phyloP scores from a whole-genome alignment of 148 eudicot genomes.

The Chenopodium quinoa region DNA sequence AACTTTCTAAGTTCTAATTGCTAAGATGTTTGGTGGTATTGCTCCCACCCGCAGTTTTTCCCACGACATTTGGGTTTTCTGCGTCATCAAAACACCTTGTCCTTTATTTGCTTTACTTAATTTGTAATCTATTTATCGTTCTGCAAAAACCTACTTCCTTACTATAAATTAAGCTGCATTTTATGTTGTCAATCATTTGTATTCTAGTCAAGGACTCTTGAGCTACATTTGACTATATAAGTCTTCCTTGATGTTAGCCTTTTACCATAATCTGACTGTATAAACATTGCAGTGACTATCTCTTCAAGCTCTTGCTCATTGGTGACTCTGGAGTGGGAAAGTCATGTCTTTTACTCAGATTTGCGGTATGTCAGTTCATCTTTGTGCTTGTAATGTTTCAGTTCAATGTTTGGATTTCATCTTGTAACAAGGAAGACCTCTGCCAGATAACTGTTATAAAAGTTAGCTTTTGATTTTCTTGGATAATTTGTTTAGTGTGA shows the following conservation, averaged over 20 bases:
- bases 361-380: conserved; percentile 27
- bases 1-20: not conserved
- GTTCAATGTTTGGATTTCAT: not conserved
- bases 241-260: not conserved
- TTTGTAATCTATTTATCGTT: no score
- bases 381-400: not conserved
- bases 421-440: not conserved
- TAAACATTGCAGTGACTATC: conserved; percentile 33
- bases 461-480: not conserved
- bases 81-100: no score
- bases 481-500: not conserved
- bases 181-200: not conserved
- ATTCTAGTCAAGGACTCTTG: not conserved
- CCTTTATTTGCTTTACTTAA: no score
- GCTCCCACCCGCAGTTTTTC: no score
- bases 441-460: not conserved
- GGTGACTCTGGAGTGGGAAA: conserved; percentile 42
- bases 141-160: not conserved
- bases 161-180: not conserved
- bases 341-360: conserved; percentile 37
- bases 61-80: no score
- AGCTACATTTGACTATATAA: not conserved
- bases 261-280: not conserved
- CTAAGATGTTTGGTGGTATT: not conserved
- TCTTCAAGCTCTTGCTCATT: conserved; percentile 39